phyloP scores from a whole-genome alignment of 129 eudicot genomes.

The Mikania micrantha region DNA sequence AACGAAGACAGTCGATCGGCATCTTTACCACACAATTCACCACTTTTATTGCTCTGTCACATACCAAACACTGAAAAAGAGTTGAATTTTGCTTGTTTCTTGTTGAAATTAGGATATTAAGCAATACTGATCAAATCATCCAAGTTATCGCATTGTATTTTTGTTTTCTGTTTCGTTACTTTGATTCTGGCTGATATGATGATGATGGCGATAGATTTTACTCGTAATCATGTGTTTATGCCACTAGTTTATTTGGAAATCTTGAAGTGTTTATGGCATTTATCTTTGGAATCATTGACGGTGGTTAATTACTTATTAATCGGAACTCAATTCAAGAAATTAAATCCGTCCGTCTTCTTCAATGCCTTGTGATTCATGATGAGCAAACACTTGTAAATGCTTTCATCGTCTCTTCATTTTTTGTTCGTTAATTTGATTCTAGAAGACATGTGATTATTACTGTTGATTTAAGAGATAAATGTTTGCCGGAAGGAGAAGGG shows the following conservation, averaged over 20 bases:
- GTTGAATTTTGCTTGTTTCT: constrained; percentile 19
- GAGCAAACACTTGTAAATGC: too few species aligned
- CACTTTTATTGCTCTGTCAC: constrained; percentile 8
- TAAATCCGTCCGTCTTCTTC: too few species aligned
- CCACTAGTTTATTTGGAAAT: not conserved
- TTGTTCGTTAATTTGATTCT: not conserved
- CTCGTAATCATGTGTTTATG: not conserved
- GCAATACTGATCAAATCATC: not conserved
- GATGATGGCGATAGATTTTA: not conserved
- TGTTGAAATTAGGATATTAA: not conserved
- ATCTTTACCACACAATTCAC: constrained; percentile 18
- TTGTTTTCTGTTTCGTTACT: not conserved
- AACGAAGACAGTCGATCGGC: too few species aligned
- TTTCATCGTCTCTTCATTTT: not conserved
- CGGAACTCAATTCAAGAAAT: too few species aligned
- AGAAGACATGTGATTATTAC: not conserved
- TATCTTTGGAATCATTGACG: not conserved
- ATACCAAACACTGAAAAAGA: not conserved
- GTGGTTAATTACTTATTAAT: not conserved
- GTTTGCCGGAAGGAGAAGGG: too few species aligned
- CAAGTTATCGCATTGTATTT: not conserved
- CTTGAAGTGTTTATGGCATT: not conserved
- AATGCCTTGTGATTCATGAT: too few species aligned
- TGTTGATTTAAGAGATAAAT: too few species aligned
- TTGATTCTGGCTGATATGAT: not conserved